phyloP scores from a whole-genome alignment of 768 basidiomycete genomes.

The Phylloporus sp. region DNA sequence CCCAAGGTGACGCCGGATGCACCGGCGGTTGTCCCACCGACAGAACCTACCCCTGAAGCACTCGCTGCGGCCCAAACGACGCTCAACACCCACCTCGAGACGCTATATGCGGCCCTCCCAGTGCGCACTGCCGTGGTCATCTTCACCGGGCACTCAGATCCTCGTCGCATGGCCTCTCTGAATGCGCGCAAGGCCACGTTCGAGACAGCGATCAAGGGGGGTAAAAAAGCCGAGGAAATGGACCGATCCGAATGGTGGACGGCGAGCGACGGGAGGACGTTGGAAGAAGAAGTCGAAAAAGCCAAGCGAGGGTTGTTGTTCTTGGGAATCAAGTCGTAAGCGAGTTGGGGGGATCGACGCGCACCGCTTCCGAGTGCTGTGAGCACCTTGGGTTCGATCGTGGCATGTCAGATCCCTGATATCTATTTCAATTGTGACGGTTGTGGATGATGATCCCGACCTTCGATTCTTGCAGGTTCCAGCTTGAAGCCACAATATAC shows the following conservation, averaged over 20 bases:
- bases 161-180: conserved; percentile 70
- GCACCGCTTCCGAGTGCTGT: no score
- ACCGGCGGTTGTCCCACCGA: conserved; percentile 18
- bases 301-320: conserved; percentile 83
- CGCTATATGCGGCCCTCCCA: conserved; percentile 66
- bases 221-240: conserved; percentile 53
- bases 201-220: conserved; percentile 56
- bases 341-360: no score
- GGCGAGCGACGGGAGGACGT: conserved; percentile 63
- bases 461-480: no score
- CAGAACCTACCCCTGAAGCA: conserved; percentile 33
- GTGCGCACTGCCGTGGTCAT: conserved; percentile 77
- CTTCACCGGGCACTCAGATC: conserved; percentile 87
- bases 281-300: conserved; percentile 76
- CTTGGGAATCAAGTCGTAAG: conserved; percentile 54
- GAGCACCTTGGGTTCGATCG: no score
- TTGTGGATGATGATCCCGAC: no score
- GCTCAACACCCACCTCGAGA: conserved; percentile 57
- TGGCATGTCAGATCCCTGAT: no score
- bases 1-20: conserved; percentile 44
- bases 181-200: conserved; percentile 67
- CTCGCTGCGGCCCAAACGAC: conserved; percentile 37
- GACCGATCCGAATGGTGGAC: conserved; percentile 65
- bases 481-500: no score
- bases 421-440: no score